Evolutionary conservation across 768 basidiomycete genomes (phyloP).

Genomic region (Pisolithus microcarpus): DNA sequence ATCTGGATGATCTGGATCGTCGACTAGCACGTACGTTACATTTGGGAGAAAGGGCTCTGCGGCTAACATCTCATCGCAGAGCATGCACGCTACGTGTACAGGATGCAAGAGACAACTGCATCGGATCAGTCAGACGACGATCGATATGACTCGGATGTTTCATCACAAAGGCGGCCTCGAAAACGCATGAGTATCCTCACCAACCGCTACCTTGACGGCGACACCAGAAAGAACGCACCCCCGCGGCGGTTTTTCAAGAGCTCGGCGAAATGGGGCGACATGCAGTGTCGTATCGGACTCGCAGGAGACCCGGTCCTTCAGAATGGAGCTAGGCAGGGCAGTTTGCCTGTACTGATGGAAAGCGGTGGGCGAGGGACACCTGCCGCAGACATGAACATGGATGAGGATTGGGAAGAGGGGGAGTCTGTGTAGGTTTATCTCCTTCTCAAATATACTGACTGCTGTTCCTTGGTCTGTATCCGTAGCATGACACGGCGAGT

Average conservation of each 20-base stretch:
- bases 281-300: constrained; percentile 16
- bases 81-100: constrained; percentile 60
- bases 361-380: constrained; percentile 15
- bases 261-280: constrained; percentile 30
- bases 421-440: constrained; percentile 13
- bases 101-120: constrained; percentile 44
- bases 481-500: neutral
- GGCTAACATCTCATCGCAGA: constrained; percentile 32
- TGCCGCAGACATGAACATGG: constrained; percentile 8
- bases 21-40: constrained; percentile 56
- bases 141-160: constrained; percentile 44
- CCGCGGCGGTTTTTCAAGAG: constrained; percentile 58
- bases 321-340: constrained; percentile 9
- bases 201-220: constrained; percentile 48
- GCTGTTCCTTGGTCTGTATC: neutral
- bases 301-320: constrained; percentile 20
- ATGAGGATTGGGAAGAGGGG: constrained; percentile 28
- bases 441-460: neutral
- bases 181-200: constrained; percentile 68
- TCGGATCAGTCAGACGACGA: constrained; percentile 46
- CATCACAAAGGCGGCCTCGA: constrained; percentile 32
- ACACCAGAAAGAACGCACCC: constrained; percentile 23
- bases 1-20: constrained; percentile 58
- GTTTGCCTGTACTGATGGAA: constrained; percentile 21
- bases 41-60: neutral